These are phyloP conservation scores for Erucastrum elatum DNA, from an alignment of 345 rosid genomes.

Conservation along the genomic window DNA sequence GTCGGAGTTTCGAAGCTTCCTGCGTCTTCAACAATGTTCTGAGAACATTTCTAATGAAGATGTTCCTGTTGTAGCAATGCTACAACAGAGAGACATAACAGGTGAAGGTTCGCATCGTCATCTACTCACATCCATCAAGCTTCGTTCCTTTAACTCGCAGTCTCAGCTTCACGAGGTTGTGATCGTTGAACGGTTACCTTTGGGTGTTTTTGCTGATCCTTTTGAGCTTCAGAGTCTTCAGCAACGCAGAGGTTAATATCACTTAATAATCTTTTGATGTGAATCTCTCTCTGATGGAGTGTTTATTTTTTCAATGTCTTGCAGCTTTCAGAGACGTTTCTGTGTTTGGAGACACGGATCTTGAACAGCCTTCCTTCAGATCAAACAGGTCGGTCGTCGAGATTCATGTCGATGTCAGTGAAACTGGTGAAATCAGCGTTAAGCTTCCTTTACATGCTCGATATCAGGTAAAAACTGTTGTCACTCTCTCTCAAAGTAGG, in stretches of 20 bases:
- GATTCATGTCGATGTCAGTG: constrained; percentile 61
- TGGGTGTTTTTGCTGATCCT: constrained; percentile 86
- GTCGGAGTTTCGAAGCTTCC: constrained; percentile 49
- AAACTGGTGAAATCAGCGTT: constrained; percentile 47
- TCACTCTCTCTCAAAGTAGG: not conserved
- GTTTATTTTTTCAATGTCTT: constrained; percentile 1
- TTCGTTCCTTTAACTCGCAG: constrained; percentile 39
- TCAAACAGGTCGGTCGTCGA: constrained; percentile 77
- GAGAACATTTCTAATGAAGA: constrained; percentile 38
- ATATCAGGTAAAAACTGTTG: constrained; percentile 50
- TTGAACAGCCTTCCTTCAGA: constrained; percentile 73
- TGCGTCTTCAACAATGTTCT: constrained; percentile 39
- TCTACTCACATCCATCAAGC: constrained; percentile 53
- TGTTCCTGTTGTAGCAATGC: constrained; percentile 33
- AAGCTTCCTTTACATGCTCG: constrained; percentile 83
- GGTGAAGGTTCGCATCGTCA: constrained; percentile 95
- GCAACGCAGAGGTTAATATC: constrained; percentile 51
- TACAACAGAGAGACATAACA: constrained; percentile 45
- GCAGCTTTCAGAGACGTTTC: constrained; percentile 58
- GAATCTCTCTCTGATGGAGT: not conserved
- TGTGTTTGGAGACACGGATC: constrained; percentile 84
- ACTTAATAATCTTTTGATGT: not conserved
- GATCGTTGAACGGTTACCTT: constrained; percentile 68
- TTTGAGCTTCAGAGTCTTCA: constrained; percentile 80
- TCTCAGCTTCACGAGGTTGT: constrained; percentile 48